Percentiles rank a stretch among this genome's conserved stretches.
phyloP scores from a whole-genome alignment of 768 basidiomycete genomes.

The Trametes coccinea region DNA sequence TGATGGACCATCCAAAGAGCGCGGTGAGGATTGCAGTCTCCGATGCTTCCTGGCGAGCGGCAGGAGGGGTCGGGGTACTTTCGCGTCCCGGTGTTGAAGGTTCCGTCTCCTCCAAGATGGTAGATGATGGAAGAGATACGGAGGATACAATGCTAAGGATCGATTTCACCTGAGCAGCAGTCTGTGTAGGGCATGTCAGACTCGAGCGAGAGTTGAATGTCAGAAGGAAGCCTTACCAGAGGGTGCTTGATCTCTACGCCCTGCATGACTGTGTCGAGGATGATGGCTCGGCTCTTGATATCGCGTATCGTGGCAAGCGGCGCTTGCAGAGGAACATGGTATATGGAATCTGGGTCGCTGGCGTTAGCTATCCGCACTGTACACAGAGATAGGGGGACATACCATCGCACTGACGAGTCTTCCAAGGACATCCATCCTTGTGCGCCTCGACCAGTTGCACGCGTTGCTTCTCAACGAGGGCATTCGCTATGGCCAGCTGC shows the following conservation, averaged over 20 bases:
- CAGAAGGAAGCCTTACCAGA: conserved; percentile 46
- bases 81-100: conserved; percentile 12
- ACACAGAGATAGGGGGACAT: conserved; percentile 25
- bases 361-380: conserved; percentile 19
- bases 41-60: conserved; percentile 31
- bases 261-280: conserved; percentile 53
- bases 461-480: conserved; percentile 74
- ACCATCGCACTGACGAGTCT: conserved; percentile 78
- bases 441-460: conserved; percentile 65
- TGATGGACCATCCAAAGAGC: conserved; percentile 51
- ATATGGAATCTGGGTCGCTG: conserved; percentile 54
- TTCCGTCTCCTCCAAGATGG: background rate
- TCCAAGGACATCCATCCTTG: conserved; percentile 86
- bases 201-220: background rate
- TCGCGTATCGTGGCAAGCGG: conserved; percentile 63
- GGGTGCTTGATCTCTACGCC: conserved; percentile 69
- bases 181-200: conserved; percentile 39
- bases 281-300: conserved; percentile 54
- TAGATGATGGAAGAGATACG: conserved; percentile 17
- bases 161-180: conserved; percentile 54
- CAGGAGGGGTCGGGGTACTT: conserved; percentile 2
- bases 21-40: conserved; percentile 43
- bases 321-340: conserved; percentile 70
- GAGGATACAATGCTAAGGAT: conserved; percentile 48
- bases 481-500: conserved; percentile 48